Conservation (phyloP, 768 basidiomycete species). For the Plicaturopsis crispa region DNA sequence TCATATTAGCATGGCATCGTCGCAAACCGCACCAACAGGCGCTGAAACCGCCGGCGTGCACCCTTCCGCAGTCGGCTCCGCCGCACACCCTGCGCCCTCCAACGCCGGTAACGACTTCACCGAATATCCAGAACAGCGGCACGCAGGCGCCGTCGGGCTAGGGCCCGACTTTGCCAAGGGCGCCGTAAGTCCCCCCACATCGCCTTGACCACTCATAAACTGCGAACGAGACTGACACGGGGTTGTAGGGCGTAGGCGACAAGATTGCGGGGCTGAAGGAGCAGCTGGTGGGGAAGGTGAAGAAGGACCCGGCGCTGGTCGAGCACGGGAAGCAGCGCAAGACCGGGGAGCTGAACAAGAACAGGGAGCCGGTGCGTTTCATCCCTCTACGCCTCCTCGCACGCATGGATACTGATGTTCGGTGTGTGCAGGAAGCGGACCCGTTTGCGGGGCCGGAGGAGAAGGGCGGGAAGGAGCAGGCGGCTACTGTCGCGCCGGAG, state of each 20-base stretch:
- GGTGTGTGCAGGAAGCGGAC: background rate
- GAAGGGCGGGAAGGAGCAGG: conserved; percentile 13
- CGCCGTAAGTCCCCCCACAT: conserved; percentile 15
- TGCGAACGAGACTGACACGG: background rate
- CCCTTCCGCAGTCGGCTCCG: no score
- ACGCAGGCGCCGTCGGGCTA: conserved; percentile 34
- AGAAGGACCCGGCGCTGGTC: conserved; percentile 24
- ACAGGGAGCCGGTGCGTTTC: conserved; percentile 15
- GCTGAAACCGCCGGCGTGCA: no score
- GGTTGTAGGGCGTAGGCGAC: conserved; percentile 21
- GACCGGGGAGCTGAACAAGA: conserved; percentile 33
- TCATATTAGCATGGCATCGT: no score
- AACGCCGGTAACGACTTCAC: no score
- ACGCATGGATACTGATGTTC: conserved; percentile 1
- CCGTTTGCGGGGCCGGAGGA: conserved; percentile 8
- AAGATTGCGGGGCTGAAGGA: conserved; percentile 29
- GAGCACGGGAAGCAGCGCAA: conserved; percentile 29
- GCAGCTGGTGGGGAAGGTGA: conserved; percentile 30
- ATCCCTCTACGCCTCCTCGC: background rate
- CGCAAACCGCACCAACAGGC: no score
- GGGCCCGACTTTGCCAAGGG: conserved; percentile 26
- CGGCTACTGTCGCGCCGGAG: conserved; percentile 17
- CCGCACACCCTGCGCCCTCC: no score
- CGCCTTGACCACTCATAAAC: background rate
- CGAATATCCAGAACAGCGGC: conserved; percentile 26